phyloP scores from a whole-genome alignment of 768 basidiomycete species.

The Lactarius akahatsu region DNA sequence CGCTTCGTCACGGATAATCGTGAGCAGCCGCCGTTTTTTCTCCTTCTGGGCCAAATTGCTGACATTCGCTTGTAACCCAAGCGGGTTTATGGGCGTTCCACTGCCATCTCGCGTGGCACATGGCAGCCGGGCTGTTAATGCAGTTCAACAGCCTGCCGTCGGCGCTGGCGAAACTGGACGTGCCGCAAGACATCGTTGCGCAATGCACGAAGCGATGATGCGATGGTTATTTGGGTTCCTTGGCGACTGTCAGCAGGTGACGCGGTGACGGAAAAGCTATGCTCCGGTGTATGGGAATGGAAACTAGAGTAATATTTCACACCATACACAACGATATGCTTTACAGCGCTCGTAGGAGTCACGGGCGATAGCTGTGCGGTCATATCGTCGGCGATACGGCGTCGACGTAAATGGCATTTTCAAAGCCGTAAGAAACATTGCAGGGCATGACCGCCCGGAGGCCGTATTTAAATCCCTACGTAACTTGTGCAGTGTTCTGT shows the following conservation, averaged over 20 bases:
- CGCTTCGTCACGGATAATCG: constrained; percentile 27
- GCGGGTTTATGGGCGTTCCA: constrained; percentile 28
- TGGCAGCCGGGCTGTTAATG: constrained; percentile 24
- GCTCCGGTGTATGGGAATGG: background rate
- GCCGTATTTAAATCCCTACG: too few relatives aligned
- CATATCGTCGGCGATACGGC: background rate
- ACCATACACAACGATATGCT: background rate
- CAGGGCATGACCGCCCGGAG: too few relatives aligned
- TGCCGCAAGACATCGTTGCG: constrained; percentile 20
- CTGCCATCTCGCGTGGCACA: constrained; percentile 26
- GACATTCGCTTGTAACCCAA: background rate
- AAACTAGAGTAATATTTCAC: background rate
- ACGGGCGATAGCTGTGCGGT: background rate
- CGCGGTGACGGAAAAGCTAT: background rate
- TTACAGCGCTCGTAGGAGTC: background rate
- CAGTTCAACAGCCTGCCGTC: constrained; percentile 19
- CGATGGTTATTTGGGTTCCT: background rate
- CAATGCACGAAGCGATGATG: constrained; percentile 11
- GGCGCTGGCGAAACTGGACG: constrained; percentile 8
- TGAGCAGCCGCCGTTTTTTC: constrained; percentile 5
- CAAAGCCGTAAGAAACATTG: too few relatives aligned
- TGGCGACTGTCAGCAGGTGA: too few relatives aligned
- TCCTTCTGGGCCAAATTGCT: background rate
- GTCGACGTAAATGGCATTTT: background rate
- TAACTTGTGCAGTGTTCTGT: background rate